Percentiles rank a stretch among this genome's conserved stretches.
phyloP scores from a whole-genome alignment of 495 filamentous ascomycete species.

The Schizothecium vesticola region DNA sequence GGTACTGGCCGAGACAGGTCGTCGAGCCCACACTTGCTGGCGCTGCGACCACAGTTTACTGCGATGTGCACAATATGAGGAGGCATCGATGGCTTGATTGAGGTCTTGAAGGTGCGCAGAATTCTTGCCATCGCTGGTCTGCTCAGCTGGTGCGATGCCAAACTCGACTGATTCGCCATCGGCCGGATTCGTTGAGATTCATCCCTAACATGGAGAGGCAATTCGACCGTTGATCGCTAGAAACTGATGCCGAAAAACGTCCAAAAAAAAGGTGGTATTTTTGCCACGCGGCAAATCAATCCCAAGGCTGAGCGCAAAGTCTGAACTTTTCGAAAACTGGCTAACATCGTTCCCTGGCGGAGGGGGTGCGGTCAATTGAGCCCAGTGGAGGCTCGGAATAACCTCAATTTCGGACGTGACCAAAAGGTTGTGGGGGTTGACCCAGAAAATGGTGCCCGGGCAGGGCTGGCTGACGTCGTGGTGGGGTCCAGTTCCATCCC shows the following conservation, averaged over 20 bases:
- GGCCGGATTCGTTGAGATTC: neutral
- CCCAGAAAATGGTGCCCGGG: neutral
- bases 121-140: neutral
- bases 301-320: neutral
- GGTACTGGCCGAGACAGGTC: neutral
- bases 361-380: neutral
- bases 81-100: too few species aligned
- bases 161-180: neutral
- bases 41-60: neutral
- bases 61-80: too few species aligned
- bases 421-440: neutral
- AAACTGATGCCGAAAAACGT: neutral
- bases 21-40: neutral
- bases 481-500: conserved; percentile 5
- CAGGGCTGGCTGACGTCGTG: neutral
- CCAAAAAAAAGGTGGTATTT: neutral
- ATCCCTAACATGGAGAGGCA: neutral
- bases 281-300: neutral
- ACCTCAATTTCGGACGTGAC: conserved; percentile 2
- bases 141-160: neutral
- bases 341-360: neutral
- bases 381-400: conserved; percentile 1
- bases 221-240: neutral
- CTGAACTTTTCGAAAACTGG: neutral
- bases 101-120: neutral